phyloP scores from a whole-genome alignment of 2,329 filamentous ascomycete species.

The Verticillium klebahnii region DNA sequence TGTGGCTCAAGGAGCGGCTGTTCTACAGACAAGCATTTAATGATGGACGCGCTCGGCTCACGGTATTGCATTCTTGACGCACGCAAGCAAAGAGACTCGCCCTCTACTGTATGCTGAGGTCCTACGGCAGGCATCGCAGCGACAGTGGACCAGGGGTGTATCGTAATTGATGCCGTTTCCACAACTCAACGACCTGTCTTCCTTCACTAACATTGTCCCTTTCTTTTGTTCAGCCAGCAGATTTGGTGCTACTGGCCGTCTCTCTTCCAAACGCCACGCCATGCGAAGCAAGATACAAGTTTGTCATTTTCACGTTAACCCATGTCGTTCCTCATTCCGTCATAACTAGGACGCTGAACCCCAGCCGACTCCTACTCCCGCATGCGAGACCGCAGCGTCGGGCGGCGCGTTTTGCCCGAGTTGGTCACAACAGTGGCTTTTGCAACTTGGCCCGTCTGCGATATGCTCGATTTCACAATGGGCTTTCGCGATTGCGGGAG shows the following conservation, averaged over 20 bases:
- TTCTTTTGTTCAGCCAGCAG: neutral
- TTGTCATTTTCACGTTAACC: neutral
- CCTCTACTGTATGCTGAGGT: too few species aligned
- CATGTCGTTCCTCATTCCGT: neutral
- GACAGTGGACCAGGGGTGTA: too few species aligned
- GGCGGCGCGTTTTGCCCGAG: neutral
- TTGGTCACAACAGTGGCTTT: neutral
- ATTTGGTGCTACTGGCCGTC: neutral
- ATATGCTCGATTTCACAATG: neutral
- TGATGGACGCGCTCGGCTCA: too few species aligned
- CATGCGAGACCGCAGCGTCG: neutral
- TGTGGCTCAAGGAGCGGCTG: too few species aligned
- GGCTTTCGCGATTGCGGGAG: neutral
- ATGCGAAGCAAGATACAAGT: neutral
- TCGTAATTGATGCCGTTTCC: too few species aligned
- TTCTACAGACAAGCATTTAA: too few species aligned
- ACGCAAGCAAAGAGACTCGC: too few species aligned
- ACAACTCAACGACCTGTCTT: too few species aligned
- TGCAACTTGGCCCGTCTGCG: neutral
- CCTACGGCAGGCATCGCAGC: too few species aligned
- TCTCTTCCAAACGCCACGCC: neutral
- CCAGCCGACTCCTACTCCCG: neutral
- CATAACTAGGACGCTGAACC: neutral
- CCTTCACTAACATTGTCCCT: neutral
- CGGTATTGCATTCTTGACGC: too few species aligned